Percentiles rank a stretch among this genome's conserved stretches.
Conservation (phyloP, 257 asterid genomes). For the Fraxinus excelsior region DNA sequence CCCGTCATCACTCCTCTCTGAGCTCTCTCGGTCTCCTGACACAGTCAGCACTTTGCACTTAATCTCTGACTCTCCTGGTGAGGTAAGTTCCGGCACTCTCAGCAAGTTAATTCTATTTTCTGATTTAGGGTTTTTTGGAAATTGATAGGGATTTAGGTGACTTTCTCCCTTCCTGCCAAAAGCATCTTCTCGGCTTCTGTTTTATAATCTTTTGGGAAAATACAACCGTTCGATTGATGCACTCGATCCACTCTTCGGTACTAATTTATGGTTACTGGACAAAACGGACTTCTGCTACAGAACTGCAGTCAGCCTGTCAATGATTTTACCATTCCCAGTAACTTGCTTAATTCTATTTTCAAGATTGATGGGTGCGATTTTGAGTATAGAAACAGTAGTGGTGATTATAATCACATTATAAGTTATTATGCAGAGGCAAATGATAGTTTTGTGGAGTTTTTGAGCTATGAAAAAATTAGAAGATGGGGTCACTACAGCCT, state of each 20-base stretch:
- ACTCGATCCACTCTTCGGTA: slow-evolving; percentile 20
- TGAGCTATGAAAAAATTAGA: slow-evolving; percentile 13
- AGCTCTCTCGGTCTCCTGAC: no score
- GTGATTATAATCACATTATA: not conserved
- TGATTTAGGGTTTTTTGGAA: no score
- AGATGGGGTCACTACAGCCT: not conserved
- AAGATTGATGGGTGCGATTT: slow-evolving; percentile 15
- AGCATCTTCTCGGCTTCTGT: no score
- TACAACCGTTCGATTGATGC: slow-evolving; percentile 39
- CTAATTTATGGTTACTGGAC: slow-evolving; percentile 26
- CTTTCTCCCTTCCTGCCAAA: no score
- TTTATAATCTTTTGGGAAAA: slow-evolving; percentile 22
- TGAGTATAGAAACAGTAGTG: not conserved
- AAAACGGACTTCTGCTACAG: slow-evolving; percentile 34
- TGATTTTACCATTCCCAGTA: slow-evolving; percentile 24
- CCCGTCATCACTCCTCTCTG: no score
- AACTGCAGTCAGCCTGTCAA: slow-evolving; percentile 23
- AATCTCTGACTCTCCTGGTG: no score
- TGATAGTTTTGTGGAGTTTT: not conserved
- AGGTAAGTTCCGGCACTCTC: no score
- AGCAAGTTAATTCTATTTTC: no score
- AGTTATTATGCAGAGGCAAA: slow-evolving; percentile 33
- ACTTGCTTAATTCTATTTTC: slow-evolving; percentile 10
- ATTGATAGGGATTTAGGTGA: no score
- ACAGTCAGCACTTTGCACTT: no score